Percentiles rank a stretch among this genome's conserved stretches.
Conservation (phyloP, 129 eudicot species). For the Artemisia argyi region DNA sequence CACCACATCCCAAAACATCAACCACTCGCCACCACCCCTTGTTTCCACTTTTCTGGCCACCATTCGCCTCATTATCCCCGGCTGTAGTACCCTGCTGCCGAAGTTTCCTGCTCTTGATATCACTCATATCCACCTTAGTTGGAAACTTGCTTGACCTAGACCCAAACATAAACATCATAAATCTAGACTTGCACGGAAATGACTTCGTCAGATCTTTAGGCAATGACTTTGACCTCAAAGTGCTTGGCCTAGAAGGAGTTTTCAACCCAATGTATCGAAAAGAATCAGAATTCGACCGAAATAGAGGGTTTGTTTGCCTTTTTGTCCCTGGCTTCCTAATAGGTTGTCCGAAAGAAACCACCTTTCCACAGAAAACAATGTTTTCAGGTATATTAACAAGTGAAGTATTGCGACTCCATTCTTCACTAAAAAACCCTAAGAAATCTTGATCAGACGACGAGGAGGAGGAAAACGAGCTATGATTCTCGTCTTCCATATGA, state of each 20-base stretch:
- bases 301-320: conserved; percentile 10
- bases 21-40: conserved; percentile 45
- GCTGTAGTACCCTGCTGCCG: conserved; percentile 20
- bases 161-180: conserved; percentile 50
- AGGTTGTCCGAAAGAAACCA: conserved; percentile 27
- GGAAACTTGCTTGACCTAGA: conserved; percentile 34
- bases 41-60: conserved; percentile 18
- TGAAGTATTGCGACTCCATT: conserved; percentile 14
- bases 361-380: conserved; percentile 29
- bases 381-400: conserved; percentile 3
- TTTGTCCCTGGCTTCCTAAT: not conserved
- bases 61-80: not conserved
- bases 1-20: conserved; percentile 50
- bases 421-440: conserved; percentile 30
- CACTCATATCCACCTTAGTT: conserved; percentile 41
- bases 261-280: conserved; percentile 22
- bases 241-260: conserved; percentile 1
- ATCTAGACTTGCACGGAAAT: conserved; percentile 41
- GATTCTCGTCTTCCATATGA: conserved; percentile 17
- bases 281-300: conserved; percentile 35
- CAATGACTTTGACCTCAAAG: conserved; percentile 33
- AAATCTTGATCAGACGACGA: conserved; percentile 35
- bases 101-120: conserved; percentile 49
- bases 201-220: conserved; percentile 25
- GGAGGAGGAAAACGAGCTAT: conserved; percentile 14